Percentiles rank a stretch among this genome's conserved stretches.
Evolutionary conservation across 192 early-diverging fungal genomes (phyloP).

Genomic region (Linnemannia zychae): DNA sequence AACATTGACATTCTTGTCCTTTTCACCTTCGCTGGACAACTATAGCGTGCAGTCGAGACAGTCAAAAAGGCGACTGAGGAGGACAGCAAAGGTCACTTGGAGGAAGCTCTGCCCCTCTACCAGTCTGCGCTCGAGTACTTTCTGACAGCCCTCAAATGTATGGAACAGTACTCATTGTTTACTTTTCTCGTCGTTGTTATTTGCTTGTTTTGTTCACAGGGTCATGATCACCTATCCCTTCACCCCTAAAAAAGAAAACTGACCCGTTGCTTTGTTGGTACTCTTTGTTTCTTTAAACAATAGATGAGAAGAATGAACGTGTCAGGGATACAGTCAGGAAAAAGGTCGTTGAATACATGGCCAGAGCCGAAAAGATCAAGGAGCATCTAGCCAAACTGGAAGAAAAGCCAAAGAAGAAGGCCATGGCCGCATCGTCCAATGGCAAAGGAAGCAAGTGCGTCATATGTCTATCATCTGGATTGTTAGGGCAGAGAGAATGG

Average conservation of each 20-base stretch:
- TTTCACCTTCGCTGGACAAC: no score
- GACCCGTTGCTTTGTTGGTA: background rate
- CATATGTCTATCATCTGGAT: background rate
- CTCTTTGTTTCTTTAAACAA: background rate
- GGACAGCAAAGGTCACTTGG: conserved; percentile 89
- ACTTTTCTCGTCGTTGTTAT: background rate
- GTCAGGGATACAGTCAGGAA: conserved; percentile 85
- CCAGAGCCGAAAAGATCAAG: conserved; percentile 93
- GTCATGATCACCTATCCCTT: conserved; percentile 2
- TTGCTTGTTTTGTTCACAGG: background rate
- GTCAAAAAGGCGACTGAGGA: conserved; percentile 94
- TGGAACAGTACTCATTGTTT: background rate
- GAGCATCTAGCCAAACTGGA: conserved; percentile 81
- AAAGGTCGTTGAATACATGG: conserved; percentile 91
- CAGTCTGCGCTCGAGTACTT: conserved; percentile 92
- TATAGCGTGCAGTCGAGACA: conserved; percentile 90
- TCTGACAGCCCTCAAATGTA: conserved; percentile 94
- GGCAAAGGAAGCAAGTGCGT: conserved; percentile 49
- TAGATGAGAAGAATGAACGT: conserved; percentile 95
- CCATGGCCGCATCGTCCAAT: conserved; percentile 69
- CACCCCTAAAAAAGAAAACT: background rate
- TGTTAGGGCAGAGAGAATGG: background rate
- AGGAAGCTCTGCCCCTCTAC: conserved; percentile 92
- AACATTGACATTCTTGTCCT: no score
- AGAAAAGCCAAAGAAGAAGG: conserved; percentile 72